Evolutionary conservation across 345 rosid species (phyloP), one percentile per base, ranked within the genome.

Genomic region (Linum trigynum): DNA sequence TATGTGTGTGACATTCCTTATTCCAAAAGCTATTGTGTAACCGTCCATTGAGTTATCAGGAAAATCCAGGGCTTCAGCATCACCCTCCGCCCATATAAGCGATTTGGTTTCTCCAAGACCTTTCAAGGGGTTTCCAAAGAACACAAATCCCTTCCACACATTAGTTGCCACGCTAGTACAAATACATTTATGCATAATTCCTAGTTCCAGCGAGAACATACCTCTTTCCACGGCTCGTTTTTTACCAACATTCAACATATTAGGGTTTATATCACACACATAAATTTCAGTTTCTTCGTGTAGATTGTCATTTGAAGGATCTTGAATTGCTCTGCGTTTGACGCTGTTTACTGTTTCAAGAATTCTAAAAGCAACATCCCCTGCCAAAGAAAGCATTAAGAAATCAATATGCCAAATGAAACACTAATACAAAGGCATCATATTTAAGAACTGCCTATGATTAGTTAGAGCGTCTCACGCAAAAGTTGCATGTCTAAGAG

Each of bases 21-120:
- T 94, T 62, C 99, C 99, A 81, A 94, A 94, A 62, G 99, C 99
- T 72, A 94, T 83, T 48, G 97, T 86, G 80, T 88, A 94, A 58
- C 95, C 91, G 79, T 94, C 97, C 99, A 94, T 83, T 51, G 91
- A 82, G 71, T 79, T 72, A 67, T 88, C 85, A 65, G 69, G 79
- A 64, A 94, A 94, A 73, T 76, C 79, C 81, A 94, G 72, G 65
- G 87, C 87, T 79, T 90, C 97, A 59, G 96, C 99, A 79, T 90
- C 86, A 69, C 99, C 99, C 75, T 85, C 86, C 63, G 85, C 89
- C 97, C 97, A 94, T 63, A 73, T 68, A 32, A 94, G 91, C 51
- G 95, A 80, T 70, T 90, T 82, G 69, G 77, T 80, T 57, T 80
- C 81, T 65, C 75, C 76, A 64, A 80, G 60, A 67, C 77, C 77